Percentiles rank a stretch among this genome's conserved stretches.
These are phyloP conservation scores for Rubus parviflorus DNA, from an alignment of 306 rosid species.

Conservation along the genomic window DNA sequence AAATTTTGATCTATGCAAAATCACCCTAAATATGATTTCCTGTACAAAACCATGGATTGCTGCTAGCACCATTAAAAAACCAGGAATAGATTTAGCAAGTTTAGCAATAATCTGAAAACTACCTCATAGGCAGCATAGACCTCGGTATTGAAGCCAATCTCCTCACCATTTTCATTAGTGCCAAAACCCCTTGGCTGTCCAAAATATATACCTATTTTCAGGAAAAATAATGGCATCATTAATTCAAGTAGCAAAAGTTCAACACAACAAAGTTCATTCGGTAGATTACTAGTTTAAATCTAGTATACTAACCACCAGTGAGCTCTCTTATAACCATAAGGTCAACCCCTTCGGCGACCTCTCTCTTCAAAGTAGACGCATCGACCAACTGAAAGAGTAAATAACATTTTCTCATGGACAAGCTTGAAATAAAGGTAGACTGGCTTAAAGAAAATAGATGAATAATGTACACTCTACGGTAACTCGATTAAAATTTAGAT, in stretches of 20 bases:
- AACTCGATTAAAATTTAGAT: background rate
- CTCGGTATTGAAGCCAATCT: constrained; percentile 86
- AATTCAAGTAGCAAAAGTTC: background rate
- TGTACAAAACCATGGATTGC: background rate
- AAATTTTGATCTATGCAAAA: background rate
- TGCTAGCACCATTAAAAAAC: background rate
- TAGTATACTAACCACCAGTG: constrained; percentile 73
- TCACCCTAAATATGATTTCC: background rate
- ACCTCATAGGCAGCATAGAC: constrained; percentile 75
- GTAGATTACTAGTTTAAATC: background rate
- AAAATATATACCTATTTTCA: constrained; percentile 73
- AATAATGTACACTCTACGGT: background rate
- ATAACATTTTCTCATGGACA: background rate
- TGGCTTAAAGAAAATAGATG: background rate
- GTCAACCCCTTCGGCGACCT: constrained; percentile 85
- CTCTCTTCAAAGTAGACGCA: constrained; percentile 90
- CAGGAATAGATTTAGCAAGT: background rate
- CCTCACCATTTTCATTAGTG: constrained; percentile 68
- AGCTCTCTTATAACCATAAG: constrained; percentile 94
- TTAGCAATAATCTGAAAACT: constrained; percentile 11
- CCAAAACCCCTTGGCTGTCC: constrained; percentile 89
- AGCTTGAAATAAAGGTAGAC: background rate
- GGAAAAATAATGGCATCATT: constrained; percentile 12
- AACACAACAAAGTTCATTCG: background rate
- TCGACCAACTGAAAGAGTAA: constrained; percentile 64